Base-by-base conservation (phyloP, 768 basidiomycete genomes). In the Phaffia tasmanica region DNA sequence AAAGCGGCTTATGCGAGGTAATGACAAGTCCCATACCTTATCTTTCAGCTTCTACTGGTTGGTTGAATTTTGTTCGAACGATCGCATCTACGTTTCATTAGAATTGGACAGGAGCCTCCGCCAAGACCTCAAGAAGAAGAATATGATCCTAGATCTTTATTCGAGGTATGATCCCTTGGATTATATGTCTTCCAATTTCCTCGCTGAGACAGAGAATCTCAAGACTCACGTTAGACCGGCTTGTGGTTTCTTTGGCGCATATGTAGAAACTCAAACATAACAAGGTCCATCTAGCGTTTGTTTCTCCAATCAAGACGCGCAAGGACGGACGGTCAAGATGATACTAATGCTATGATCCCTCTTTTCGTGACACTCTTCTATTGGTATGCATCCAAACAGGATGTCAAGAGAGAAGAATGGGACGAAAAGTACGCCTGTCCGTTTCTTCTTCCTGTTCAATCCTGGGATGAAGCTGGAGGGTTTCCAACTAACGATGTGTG, bases 41-140 rank as follows among this genome's bases (percentile, higher is more conserved):
- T 65, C 56, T 57, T 47, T 51, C 5, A 11, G 47, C 23, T 21
- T 2, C 3, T 0, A 19, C 7, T 18, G 35, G 35, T 11, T 42
- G 35, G 4, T 42, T n/a, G n/a, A n/a, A n/a, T n/a, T n/a, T n/a
- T n/a, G n/a, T 42, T 42, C 11, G 11, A 42, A 5, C 35, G 11
- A 42, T 32, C 18, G 30, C 18, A n/a, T n/a, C n/a, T n/a, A n/a
- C n/a, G n/a, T 46, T 27, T 3, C 56, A 0, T 2, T 27, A 77
- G 77, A 53, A 70, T 79, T 19, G 78, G 78, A 0, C 73, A 78
- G 69, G 75, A 76, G 51, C 77, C 78, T 1, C 78, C 78, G 8
- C 70, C 73, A 27, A 27, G 68, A 55, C 62, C 67, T 19, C 63
- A 71, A 46, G 74, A 74, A 11, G 71, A 63, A 42, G 71, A 70